phyloP scores from a whole-genome alignment of 1,139 yeast genomes.

The Neolecta irregularis region DNA sequence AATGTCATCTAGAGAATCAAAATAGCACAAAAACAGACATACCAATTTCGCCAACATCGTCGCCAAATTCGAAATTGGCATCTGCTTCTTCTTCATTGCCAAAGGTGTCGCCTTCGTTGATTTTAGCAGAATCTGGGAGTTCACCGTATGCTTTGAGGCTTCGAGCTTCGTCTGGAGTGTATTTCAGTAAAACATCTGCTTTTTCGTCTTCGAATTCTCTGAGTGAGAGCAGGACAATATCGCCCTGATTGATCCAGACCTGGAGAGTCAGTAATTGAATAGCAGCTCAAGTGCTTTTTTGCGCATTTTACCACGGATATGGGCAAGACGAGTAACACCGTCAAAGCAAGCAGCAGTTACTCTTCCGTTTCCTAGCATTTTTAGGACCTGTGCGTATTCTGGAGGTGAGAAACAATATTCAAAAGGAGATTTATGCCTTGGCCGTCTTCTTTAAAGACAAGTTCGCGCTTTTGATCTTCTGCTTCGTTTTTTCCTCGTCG shows the following conservation, averaged over 20 bases:
- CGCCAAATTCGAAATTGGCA: conserved; percentile 96
- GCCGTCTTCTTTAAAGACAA: conserved; percentile 82
- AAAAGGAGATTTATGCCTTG: conserved; percentile 31
- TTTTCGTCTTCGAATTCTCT: conserved; percentile 98
- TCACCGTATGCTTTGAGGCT: conserved; percentile 91
- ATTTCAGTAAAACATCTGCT: conserved; percentile 95
- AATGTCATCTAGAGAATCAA: too few relatives aligned
- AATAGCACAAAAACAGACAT: too few relatives aligned
- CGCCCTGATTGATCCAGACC: conserved; percentile 95
- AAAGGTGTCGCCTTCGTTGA: conserved; percentile 93
- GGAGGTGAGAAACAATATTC: neutral
- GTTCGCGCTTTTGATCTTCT: conserved; percentile 85
- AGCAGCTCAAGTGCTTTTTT: conserved; percentile 52
- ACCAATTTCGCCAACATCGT: conserved; percentile 44
- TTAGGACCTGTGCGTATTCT: conserved; percentile 97
- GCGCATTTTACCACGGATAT: conserved; percentile 96
- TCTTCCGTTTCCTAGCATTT: conserved; percentile 97
- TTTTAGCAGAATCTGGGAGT: conserved; percentile 84
- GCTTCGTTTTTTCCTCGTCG: conserved; percentile 78
- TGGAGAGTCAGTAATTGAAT: conserved; percentile 1
- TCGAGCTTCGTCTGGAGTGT: conserved; percentile 95
- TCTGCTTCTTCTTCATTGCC: conserved; percentile 96
- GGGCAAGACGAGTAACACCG: conserved; percentile 86
- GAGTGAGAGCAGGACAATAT: conserved; percentile 81
- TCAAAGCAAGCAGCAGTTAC: conserved; percentile 91